Conservation (phyloP, 768 basidiomycete species). For the Suillus plorans region DNA sequence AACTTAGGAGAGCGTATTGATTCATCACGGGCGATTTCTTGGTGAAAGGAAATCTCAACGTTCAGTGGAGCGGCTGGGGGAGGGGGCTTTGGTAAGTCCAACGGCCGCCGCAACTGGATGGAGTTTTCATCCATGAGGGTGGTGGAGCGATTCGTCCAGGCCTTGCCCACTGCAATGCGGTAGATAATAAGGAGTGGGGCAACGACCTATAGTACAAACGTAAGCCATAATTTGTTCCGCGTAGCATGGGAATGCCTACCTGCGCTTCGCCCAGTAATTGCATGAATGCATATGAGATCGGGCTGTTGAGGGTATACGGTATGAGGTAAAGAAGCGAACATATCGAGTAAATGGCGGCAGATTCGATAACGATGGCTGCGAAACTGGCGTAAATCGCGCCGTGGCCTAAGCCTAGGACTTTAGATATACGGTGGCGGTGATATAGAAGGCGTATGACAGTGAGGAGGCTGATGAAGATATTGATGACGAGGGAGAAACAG, state of each 20-base stretch:
- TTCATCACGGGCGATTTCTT: not conserved
- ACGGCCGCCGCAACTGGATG: slow-evolving; percentile 13
- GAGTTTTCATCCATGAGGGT: slow-evolving; percentile 9
- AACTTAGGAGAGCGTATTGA: not conserved
- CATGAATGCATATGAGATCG: slow-evolving; percentile 28
- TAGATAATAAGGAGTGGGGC: slow-evolving; percentile 49
- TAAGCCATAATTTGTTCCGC: not conserved
- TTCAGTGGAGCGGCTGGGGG: not conserved
- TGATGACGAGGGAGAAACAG: slow-evolving; percentile 33
- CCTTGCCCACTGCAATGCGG: slow-evolving; percentile 46
- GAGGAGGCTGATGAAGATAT: slow-evolving; percentile 29
- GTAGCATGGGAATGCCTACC: slow-evolving; percentile 12
- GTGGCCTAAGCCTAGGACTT: slow-evolving; percentile 26
- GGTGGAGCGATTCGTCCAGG: slow-evolving; percentile 33
- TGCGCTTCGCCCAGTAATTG: slow-evolving; percentile 32
- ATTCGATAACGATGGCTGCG: slow-evolving; percentile 35
- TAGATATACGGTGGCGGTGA: slow-evolving; percentile 25
- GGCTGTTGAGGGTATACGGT: slow-evolving; percentile 22
- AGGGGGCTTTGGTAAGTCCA: not conserved
- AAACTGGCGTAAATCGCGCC: slow-evolving; percentile 30
- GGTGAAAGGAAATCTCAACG: not conserved
- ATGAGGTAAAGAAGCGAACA: slow-evolving; percentile 33
- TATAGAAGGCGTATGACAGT: slow-evolving; percentile 32
- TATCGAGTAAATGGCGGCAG: slow-evolving; percentile 33
- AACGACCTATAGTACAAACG: slow-evolving; percentile 35